Evolutionary conservation across 108 stramenopile species (phyloP), one percentile per base, ranked within the genome.

Genomic region (Stephanodiscus minutulus): DNA sequence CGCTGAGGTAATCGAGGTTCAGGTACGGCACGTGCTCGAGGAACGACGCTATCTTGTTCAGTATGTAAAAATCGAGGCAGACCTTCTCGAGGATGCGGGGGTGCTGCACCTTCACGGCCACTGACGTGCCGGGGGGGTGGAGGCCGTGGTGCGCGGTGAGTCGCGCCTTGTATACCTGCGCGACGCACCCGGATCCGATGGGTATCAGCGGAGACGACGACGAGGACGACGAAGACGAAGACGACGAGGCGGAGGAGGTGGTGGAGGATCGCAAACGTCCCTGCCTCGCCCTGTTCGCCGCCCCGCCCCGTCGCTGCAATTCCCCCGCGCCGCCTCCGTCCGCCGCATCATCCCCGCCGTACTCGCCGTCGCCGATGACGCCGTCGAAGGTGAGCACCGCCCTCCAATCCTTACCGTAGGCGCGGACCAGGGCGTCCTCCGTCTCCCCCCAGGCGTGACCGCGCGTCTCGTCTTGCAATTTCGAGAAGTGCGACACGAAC

Each of bases 101-200:
- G 82, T 97, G 96, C 62, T 92, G 85, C 1, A 97, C 90, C 68
- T 96, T 94, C 61, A 96, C 77, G 47, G 96, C 96, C 21, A 96
- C 68, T 28, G 82, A 62, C 0, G 93, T 87, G 3, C 82, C 86
- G 24, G 73, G 61, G 24, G 89, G 87, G 69, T 83, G 87, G 0
- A 69, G 46, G 7, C 71, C 77, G 48, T 77, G 71, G 28, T 64
- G 64, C 33, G 55, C 27, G 10, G 64, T 37, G 7, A 77, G 64
- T 41, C 54, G 70, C 55, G 86, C 92, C 50, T 88, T 85, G 74
- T 94, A 94, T 5, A 95, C 91, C 82, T 97, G 96, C 5, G 93
- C 96, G 15, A 97, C 88, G 66, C 94, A 95, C 9, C 96, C 94
- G 25, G 87, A 84, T 25, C 94, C 96, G 69, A 97, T 91, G 35